Evolutionary conservation across 805 yeast genomes (phyloP), one percentile per base, ranked within the genome.

Genomic region (Kuraishia cidri): DNA sequence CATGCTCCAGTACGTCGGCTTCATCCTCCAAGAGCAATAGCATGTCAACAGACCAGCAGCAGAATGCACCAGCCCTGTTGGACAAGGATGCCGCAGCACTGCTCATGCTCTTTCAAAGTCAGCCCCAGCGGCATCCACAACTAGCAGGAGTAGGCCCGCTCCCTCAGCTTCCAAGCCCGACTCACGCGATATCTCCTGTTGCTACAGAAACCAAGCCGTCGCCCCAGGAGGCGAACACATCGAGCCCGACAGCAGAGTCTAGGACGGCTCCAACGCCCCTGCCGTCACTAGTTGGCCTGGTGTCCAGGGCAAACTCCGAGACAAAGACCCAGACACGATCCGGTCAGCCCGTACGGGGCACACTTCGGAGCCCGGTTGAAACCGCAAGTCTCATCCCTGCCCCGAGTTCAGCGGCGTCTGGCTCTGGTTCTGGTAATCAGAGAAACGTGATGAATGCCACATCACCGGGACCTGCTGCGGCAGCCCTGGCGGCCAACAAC

Each of bases 401-500:
- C n/a, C n/a, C n/a, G n/a, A n/a, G n/a, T n/a, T n/a, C n/a, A n/a
- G n/a, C n/a, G n/a, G n/a, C n/a, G n/a, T n/a, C n/a, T n/a, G n/a
- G n/a, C n/a, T n/a, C n/a, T n/a, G n/a, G n/a, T n/a, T n/a, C n/a
- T n/a, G n/a, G n/a, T n/a, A n/a, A n/a, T n/a, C n/a, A n/a, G n/a
- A n/a, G n/a, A n/a, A n/a, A n/a, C n/a, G n/a, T n/a, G n/a, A n/a
- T n/a, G n/a, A n/a, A n/a, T n/a, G n/a, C n/a, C n/a, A n/a, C n/a
- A n/a, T n/a, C n/a, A 7, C 64, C 64, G 5, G 63, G 63, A 7
- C 60, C 60, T 18, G 62, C 57, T 2, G 55, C 60, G 7, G 62
- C 62, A 11, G 62, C 59, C 3, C 37, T 56, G 29, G 59, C 55
- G 1, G 48, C 51, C 21, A 52, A 47, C 4, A 40, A 38, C 24